Evolutionary conservation across 768 basidiomycete species (phyloP), one percentile per base, ranked within the genome.

Genomic region (Paxillus involutus): DNA sequence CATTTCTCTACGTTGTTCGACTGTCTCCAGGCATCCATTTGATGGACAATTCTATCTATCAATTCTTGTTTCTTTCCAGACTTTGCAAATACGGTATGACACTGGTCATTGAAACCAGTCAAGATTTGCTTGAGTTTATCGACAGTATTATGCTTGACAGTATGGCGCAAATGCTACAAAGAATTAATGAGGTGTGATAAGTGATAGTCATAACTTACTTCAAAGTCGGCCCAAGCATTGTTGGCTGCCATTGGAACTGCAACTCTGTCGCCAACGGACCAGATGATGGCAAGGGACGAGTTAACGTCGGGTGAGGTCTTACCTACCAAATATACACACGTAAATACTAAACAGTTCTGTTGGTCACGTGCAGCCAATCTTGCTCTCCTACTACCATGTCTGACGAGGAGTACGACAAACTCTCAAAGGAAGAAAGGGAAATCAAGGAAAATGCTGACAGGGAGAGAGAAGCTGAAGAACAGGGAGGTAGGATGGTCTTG

Each of bases 21-120:
- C 48, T 69, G 67, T 64, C 80, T 80, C 86, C 88, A 91, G 48
- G 63, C 53, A 56, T 88, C 84, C 61, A 93, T 71, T 57, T 78
- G 74, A 8, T 62, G 59, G 43, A 81, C 71, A 56, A 94, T 86
- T 57, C 89, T 80, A 67, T 91, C 88, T 65, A 92, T 91, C 44
- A 93, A 80, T 33, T 93, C 92, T 62, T 91, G 88, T 66, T 94
- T 94, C 75, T 89, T 92, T 26, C 91, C 91, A 11, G 88, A 79
- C 70, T 89, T 91, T 50, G 81, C 75, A 29, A 91, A 74, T 60
- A 80, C 78, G 4, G 82, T 81, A 49, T 73, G 73, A 64, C 90
- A 91, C 68, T 91, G 86, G 36, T 89, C 88, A 73, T 91, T 91
- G 60, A 93, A 77, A 24, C 86, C 86, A 37, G 76, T 70, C 53